Evolutionary conservation across 306 rosid species (phyloP), one percentile per base, ranked within the genome.

Genomic region (Dryas drummondii): DNA sequence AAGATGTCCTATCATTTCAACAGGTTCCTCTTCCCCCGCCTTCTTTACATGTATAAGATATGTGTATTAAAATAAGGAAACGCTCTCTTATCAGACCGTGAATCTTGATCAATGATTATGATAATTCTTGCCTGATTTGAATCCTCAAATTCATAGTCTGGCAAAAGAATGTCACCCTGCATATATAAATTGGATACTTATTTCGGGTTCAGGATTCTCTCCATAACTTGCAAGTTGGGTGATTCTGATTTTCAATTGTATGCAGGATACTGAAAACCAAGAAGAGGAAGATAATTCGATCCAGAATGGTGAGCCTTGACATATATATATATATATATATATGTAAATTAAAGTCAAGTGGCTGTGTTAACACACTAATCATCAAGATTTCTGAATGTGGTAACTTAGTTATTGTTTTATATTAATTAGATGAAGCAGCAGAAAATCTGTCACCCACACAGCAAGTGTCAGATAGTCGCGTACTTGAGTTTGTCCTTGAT

Each of bases 401-500:
- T n/a, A 37, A 48, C 3, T 22, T 45, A 47, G 12, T 41, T 16
- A 32, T 77, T 42, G 41, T 57, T 32, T 79, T 51, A 27, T 42
- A 6, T 56, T 40, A 11, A 45, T 58, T 71, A 74, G 86, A 82
- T 61, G 75, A 48, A 69, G 71, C 8, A 13, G 67, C 11, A n/a
- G 62, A 44, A 44, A 70, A 6, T 47, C 60, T 54, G 32, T 66
- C 76, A 70, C 48, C 71, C 53, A 22, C 5, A 6, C 68, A 42
- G 40, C 48, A 64, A 22, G 71, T 52, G 26, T 81, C 83, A 9
- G 79, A 66, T 42, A 77, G 40, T 16, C 50, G 64, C 13, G 14
- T 66, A 14, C 78, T 81, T 17, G 87, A 72, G 69, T 59, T 61
- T 70, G 68, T 78, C 56, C 82, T 84, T 57, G 84, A 80, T 58